Conservation (phyloP, 345 rosid genomes). For the Aquilaria malaccensis region DNA sequence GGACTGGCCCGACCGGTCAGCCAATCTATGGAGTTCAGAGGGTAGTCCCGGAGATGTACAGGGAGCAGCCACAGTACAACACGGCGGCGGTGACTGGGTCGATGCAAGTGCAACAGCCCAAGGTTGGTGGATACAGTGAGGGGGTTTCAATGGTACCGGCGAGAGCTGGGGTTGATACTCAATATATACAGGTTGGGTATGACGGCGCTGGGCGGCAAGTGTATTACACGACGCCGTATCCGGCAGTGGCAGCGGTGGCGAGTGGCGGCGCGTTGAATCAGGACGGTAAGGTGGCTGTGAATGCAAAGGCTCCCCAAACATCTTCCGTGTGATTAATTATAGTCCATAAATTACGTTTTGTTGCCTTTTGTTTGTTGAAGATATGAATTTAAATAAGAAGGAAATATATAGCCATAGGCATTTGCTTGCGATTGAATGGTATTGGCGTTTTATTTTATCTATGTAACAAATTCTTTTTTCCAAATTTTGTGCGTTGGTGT, state of each 20-base stretch:
- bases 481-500: too few species aligned
- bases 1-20: constrained; percentile 25
- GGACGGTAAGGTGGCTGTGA: constrained; percentile 36
- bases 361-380: constrained; percentile 8
- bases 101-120: constrained; percentile 20
- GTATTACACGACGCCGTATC: constrained; percentile 35
- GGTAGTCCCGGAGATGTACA: constrained; percentile 28
- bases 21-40: constrained; percentile 40
- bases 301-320: constrained; percentile 21
- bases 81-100: constrained; percentile 16
- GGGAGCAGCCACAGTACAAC: constrained; percentile 35
- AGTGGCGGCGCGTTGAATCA: constrained; percentile 25
- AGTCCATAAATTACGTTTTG: background rate
- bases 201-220: constrained; percentile 51
- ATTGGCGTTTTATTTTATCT: too few species aligned
- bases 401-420: constrained; percentile 1
- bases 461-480: too few species aligned
- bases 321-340: constrained; percentile 21
- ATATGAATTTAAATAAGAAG: constrained; percentile 5
- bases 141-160: constrained; percentile 23
- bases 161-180: constrained; percentile 24
- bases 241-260: constrained; percentile 14
- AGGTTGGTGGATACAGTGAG: constrained; percentile 19
- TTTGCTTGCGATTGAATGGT: too few species aligned
- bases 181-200: constrained; percentile 34